Evolutionary conservation across 139 green algal species (phyloP).

Genomic region (Volvox reticuliferus): DNA sequence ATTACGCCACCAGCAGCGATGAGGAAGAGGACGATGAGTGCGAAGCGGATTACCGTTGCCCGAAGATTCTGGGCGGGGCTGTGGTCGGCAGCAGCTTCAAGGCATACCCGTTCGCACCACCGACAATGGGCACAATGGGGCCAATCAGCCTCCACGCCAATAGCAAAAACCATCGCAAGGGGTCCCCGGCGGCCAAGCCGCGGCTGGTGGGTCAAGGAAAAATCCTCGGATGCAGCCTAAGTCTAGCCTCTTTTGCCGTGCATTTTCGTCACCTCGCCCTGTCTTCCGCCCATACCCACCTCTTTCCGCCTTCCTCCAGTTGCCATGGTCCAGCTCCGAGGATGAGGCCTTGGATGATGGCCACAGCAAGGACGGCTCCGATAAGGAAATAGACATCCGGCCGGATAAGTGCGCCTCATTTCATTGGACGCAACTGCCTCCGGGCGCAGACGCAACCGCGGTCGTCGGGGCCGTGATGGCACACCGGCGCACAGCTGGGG

Average conservation of each 20-base stretch:
- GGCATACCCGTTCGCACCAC: not conserved
- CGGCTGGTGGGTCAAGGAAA: not conserved
- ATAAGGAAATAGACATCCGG: not conserved
- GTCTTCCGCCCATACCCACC: too few species aligned
- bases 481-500: not conserved
- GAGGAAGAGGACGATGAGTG: not conserved
- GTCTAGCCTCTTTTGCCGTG: too few species aligned
- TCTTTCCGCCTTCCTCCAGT: not conserved
- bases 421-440: too few species aligned
- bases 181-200: not conserved
- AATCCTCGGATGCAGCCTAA: too few species aligned
- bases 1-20: not conserved
- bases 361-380: not conserved
- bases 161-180: not conserved
- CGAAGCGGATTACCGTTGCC: not conserved
- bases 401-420: not conserved
- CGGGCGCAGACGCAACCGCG: too few species aligned
- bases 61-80: not conserved
- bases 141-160: not conserved
- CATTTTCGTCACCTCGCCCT: too few species aligned
- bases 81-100: not conserved
- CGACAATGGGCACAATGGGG: not conserved
- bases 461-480: not conserved
- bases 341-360: not conserved
- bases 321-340: not conserved